Conservation (phyloP, 164 flowering plant species). For the Paratinospora sagittata region DNA sequence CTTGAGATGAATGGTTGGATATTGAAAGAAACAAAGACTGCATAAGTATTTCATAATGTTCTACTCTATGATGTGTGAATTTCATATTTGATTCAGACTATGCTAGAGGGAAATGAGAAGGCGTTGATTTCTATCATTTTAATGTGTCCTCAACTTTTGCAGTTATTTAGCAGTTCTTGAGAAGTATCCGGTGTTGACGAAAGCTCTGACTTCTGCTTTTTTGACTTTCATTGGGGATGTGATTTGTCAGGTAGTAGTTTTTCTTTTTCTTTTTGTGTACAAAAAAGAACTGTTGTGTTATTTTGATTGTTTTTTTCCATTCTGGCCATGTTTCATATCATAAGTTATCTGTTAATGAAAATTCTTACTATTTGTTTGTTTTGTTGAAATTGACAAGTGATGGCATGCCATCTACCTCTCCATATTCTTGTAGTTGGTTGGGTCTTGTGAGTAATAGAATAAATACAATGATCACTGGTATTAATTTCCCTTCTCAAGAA, state of each 20-base stretch:
- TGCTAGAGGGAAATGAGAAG: not conserved
- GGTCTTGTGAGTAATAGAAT: too few relatives aligned
- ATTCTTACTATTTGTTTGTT: too few relatives aligned
- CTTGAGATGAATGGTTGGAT: not conserved
- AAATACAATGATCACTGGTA: too few relatives aligned
- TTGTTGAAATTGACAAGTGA: too few relatives aligned
- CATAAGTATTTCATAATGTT: not conserved
- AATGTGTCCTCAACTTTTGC: slow-evolving; percentile 7
- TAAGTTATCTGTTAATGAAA: too few relatives aligned
- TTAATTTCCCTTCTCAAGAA: too few relatives aligned
- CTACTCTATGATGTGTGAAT: not conserved
- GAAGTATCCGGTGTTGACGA: slow-evolving; percentile 61
- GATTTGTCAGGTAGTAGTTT: slow-evolving; percentile 61
- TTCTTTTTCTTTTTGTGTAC: not conserved
- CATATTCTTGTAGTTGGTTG: too few relatives aligned
- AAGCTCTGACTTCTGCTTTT: slow-evolving; percentile 80
- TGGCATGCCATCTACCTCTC: too few relatives aligned
- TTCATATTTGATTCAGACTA: not conserved
- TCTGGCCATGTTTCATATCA: too few relatives aligned
- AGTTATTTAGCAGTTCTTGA: slow-evolving; percentile 75
- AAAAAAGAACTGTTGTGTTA: not conserved
- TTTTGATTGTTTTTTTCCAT: not conserved
- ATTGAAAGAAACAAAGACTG: not conserved
- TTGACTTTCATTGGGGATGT: slow-evolving; percentile 70
- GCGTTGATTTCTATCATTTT: not conserved